phyloP scores from a whole-genome alignment of 2,329 filamentous ascomycete species.

The Amauroascus verrucosus region DNA sequence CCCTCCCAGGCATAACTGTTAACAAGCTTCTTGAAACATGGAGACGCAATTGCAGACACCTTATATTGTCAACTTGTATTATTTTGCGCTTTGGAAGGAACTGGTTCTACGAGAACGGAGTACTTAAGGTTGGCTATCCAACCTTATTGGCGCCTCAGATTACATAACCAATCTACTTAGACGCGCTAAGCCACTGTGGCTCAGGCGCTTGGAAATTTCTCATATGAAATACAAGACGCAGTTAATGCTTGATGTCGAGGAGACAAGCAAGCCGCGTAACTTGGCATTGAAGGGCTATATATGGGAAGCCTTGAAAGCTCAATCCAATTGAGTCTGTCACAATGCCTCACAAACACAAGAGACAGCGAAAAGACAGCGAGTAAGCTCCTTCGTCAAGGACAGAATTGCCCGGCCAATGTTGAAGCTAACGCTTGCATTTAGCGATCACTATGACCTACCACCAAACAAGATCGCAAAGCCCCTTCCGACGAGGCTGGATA shows the following conservation, averaged over 20 bases:
- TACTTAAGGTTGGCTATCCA: too few species aligned
- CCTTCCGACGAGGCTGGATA: slow-evolving; percentile 44
- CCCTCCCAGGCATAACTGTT: too few species aligned
- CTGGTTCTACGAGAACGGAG: too few species aligned
- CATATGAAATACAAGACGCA: neutral
- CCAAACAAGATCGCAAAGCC: slow-evolving; percentile 50
- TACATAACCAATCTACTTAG: too few species aligned
- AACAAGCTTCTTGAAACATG: too few species aligned
- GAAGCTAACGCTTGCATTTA: slow-evolving; percentile 23
- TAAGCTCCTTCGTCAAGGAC: slow-evolving; percentile 25
- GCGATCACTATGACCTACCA: slow-evolving; percentile 47
- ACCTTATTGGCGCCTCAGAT: too few species aligned
- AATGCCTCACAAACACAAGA: slow-evolving; percentile 85
- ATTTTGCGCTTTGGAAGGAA: too few species aligned
- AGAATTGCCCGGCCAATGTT: slow-evolving; percentile 6
- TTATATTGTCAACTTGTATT: too few species aligned
- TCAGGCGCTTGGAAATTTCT: neutral
- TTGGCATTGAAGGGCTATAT: neutral
- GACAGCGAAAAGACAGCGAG: slow-evolving; percentile 44
- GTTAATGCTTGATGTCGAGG: too few species aligned
- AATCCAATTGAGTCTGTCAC: slow-evolving; percentile 1
- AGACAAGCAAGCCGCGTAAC: neutral
- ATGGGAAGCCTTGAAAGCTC: neutral
- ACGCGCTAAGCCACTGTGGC: neutral
- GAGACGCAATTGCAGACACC: too few species aligned